Base-by-base conservation (phyloP, 345 rosid species). In the Euphorbia tirucalli region DNA sequence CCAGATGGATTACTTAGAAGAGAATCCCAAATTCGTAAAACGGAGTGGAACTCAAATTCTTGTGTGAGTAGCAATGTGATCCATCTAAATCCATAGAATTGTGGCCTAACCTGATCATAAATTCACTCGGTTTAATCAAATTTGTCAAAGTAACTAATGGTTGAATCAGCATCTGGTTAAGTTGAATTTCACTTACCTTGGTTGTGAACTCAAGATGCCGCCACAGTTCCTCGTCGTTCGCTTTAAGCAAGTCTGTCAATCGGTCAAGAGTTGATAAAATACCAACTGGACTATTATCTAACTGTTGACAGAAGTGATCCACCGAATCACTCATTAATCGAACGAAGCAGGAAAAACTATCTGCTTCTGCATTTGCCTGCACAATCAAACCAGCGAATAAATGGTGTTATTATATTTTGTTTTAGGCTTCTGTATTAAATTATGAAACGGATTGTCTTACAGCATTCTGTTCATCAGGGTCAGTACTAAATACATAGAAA, bases 21-120 rank as follows among this genome's bases (percentile, higher is more conserved):
- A 79, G 92, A 77, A 82, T 89, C 90, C 95, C 95, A 89, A 55
- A 89, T 89, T 79, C 95, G 80, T 70, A 86, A 74, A 78, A 89
- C 86, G 59, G 86, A 75, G 27, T 80, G 87, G 61, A 87, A 83
- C 74, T 79, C 75, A 78, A 89, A 89, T 80, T 89, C 95, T 79
- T 89, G 90, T 56, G 92, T 86, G 35, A 89, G 91, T 46, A 89
- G 79, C 80, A 89, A 69, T 28, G 94, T 89, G 73, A 84, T 88
- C 88, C 89, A 88, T 75, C 90, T 83, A 79, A 89, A 87, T 61
- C 85, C 94, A 59, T 89, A 89, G 77, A 80, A 89, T 62, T 89
- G 91, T 1, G 90, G 88, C 77, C 82, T 82, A n/a, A 89, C 91
- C 94, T 89, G 89, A 56, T 56, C 75, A 70, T 60, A 10, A 39